Evolutionary conservation across 768 basidiomycete species (phyloP).

Genomic region (Collybia sp.): DNA sequence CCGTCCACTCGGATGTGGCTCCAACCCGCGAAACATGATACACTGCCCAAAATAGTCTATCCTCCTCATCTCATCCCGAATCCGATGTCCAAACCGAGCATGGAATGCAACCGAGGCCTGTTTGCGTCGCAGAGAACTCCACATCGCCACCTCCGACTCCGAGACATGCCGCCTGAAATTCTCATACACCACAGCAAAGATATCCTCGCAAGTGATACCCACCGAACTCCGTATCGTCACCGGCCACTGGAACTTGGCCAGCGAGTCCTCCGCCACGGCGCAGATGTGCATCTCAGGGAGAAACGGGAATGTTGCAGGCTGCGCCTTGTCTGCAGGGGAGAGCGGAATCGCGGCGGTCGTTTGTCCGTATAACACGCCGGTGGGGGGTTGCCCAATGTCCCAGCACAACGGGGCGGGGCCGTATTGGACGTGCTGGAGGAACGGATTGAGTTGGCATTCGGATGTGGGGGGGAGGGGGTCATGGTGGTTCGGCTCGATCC

Average conservation of each 20-base stretch:
- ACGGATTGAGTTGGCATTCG: conserved; percentile 53
- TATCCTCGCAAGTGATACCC: conserved; percentile 47
- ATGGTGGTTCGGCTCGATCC: conserved; percentile 34
- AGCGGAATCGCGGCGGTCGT: conserved; percentile 24
- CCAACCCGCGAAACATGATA: conserved; percentile 48
- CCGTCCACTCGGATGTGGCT: conserved; percentile 41
- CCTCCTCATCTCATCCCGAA: conserved; percentile 22
- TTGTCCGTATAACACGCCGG: conserved; percentile 24
- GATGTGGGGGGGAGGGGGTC: conserved; percentile 39
- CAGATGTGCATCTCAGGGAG: conserved; percentile 53
- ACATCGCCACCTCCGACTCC: conserved; percentile 29
- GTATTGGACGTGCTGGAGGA: conserved; percentile 39
- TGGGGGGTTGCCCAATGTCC: conserved; percentile 32
- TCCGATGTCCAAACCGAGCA: conserved; percentile 13
- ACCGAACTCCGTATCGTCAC: conserved; percentile 39
- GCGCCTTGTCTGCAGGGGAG: conserved; percentile 32
- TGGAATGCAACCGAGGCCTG: conserved; percentile 25
- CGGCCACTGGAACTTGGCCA: conserved; percentile 51
- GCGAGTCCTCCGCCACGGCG: conserved; percentile 45
- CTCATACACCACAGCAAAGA: conserved; percentile 39
- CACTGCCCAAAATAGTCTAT: conserved; percentile 47
- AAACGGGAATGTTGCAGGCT: conserved; percentile 63
- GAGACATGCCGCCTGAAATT: conserved; percentile 37
- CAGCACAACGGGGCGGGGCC: conserved; percentile 41
- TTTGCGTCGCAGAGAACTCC: conserved; percentile 25